These are phyloP conservation scores for Scedosporium boydii DNA, from an alignment of 2,329 filamentous ascomycete genomes.

Conservation along the genomic window DNA sequence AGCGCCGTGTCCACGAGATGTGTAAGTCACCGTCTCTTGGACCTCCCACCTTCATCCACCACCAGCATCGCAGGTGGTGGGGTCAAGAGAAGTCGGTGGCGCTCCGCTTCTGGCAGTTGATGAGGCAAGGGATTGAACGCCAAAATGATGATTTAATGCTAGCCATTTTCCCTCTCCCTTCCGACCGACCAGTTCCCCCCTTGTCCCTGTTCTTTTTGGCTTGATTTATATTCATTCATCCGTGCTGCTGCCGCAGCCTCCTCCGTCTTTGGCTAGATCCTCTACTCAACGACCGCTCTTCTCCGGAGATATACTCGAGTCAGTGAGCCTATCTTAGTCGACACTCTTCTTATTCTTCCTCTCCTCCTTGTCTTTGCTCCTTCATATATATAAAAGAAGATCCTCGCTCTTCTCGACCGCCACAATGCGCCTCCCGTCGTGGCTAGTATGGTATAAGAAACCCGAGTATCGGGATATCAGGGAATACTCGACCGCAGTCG, in stretches of 20 bases:
- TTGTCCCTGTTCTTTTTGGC: not conserved
- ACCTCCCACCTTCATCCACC: not conserved
- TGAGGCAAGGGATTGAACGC: not conserved
- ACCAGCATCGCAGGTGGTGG: not conserved
- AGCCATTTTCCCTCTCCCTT: not conserved
- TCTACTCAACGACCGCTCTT: too few species aligned
- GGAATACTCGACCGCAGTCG: constrained; percentile 29
- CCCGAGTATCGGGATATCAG: constrained; percentile 38
- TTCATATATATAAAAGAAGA: too few species aligned
- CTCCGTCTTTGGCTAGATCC: not conserved
- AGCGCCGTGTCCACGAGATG: not conserved
- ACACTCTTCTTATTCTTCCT: not conserved
- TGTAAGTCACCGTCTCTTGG: not conserved
- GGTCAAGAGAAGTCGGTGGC: not conserved
- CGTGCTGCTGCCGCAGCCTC: not conserved
- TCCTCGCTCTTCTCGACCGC: not conserved
- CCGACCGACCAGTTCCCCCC: not conserved
- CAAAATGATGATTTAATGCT: constrained; percentile 1
- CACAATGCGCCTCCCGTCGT: constrained; percentile 17
- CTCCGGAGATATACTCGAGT: too few species aligned
- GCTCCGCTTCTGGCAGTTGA: not conserved
- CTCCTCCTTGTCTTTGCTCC: not conserved
- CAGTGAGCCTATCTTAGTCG: too few species aligned
- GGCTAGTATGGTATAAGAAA: constrained; percentile 38
- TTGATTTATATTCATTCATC: not conserved